Conservation (phyloP, 2,329 filamentous ascomycete species). For the Macrophomina pseudophaseolina region DNA sequence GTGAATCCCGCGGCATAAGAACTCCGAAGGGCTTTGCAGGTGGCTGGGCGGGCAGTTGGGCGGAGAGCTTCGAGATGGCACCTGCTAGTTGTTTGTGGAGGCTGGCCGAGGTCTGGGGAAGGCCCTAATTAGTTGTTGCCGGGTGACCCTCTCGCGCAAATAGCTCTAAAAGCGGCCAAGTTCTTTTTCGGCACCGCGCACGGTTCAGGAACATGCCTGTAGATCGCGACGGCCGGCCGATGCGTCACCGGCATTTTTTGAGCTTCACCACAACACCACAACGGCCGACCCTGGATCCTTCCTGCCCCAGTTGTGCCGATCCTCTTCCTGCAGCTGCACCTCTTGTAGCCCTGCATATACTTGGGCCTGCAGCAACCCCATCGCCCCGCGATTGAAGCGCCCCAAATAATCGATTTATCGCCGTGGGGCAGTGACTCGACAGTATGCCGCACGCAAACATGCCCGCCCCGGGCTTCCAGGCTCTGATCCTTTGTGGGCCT, state of each 20-base stretch:
- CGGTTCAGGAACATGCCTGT: background rate
- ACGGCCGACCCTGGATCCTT: background rate
- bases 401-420: no score
- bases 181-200: background rate
- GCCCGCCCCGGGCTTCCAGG: slow-evolving; percentile 78
- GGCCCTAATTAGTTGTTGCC: slow-evolving; percentile 3
- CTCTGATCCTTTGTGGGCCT: slow-evolving; percentile 81
- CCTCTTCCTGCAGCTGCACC: background rate
- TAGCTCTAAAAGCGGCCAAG: slow-evolving; percentile 3
- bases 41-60: slow-evolving; percentile 23
- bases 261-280: slow-evolving; percentile 16
- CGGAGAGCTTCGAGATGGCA: slow-evolving; percentile 20
- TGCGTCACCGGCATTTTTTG: slow-evolving; percentile 25
- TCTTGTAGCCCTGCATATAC: no score
- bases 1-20: background rate
- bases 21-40: background rate
- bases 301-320: background rate
- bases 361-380: background rate
- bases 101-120: slow-evolving; percentile 21
- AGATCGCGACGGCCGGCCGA: slow-evolving; percentile 9
- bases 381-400: background rate
- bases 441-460: slow-evolving; percentile 78
- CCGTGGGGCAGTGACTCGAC: slow-evolving; percentile 9
- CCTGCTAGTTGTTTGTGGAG: slow-evolving; percentile 20
- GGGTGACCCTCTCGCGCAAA: background rate